Evolutionary conservation across 345 rosid species (phyloP).

Genomic region (Euphorbia lathyris): DNA sequence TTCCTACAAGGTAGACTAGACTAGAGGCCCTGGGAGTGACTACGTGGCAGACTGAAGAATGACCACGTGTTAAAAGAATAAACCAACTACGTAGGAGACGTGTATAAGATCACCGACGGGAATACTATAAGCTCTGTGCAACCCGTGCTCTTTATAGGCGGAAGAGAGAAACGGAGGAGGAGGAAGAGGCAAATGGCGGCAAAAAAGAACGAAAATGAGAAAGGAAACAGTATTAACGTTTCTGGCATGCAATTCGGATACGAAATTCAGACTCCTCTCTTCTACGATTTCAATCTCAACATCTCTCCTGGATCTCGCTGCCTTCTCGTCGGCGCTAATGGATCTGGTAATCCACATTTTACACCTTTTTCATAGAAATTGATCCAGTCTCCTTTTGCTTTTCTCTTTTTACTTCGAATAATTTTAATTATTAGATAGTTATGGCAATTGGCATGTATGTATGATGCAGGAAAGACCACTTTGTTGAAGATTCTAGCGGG

Average conservation of each 20-base stretch:
- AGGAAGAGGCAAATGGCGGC: slow-evolving; percentile 34
- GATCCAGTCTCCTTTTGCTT: not conserved
- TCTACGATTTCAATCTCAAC: slow-evolving; percentile 63
- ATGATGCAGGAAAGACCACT: slow-evolving; percentile 72
- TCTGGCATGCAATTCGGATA: slow-evolving; percentile 78
- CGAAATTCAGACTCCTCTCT: slow-evolving; percentile 56
- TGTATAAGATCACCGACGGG: slow-evolving; percentile 7
- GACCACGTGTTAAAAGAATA: slow-evolving; percentile 8
- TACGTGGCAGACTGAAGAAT: not conserved
- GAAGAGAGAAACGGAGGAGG: not conserved
- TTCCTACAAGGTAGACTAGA: not conserved
- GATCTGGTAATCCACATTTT: slow-evolving; percentile 58
- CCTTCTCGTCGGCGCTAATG: slow-evolving; percentile 91
- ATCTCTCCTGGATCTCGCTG: slow-evolving; percentile 77
- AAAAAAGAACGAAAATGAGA: slow-evolving; percentile 23
- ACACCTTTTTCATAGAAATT: not conserved
- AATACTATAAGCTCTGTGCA: not conserved
- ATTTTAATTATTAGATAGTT: not conserved
- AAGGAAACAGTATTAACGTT: slow-evolving; percentile 45
- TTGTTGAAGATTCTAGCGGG: slow-evolving; percentile 81
- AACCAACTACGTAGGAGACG: not conserved
- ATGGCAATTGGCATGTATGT: not conserved
- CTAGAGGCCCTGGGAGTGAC: not conserved
- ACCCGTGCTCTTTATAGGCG: not conserved
- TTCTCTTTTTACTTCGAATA: no score